Conservation (phyloP, 1,139 yeast genomes). For the Taphrina flavorubra region DNA sequence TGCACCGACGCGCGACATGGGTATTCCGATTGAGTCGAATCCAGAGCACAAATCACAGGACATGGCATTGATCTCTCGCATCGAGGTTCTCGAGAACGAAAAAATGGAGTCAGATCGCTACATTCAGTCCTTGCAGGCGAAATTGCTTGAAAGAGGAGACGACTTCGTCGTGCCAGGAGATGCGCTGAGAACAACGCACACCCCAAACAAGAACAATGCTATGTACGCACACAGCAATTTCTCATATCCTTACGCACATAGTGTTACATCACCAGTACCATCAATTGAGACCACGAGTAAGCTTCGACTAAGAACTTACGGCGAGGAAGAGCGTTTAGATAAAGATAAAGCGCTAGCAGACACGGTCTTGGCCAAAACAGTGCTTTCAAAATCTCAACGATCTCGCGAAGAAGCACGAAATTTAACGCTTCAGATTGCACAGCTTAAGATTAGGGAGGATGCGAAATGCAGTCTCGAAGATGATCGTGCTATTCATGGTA, state of each 20-base stretch:
- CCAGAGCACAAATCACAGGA: background rate
- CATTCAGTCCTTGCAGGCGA: slow-evolving; percentile 13
- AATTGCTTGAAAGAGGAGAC: background rate
- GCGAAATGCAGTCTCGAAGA: background rate
- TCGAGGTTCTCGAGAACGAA: slow-evolving; percentile 14
- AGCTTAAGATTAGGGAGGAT: slow-evolving; percentile 30
- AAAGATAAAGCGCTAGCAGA: slow-evolving; percentile 30
- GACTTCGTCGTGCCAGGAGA: background rate
- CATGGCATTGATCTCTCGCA: background rate
- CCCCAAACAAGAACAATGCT: background rate
- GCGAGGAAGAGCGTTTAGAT: slow-evolving; percentile 19
- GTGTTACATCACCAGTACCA: background rate
- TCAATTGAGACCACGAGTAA: background rate
- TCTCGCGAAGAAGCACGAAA: slow-evolving; percentile 39
- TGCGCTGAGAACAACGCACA: background rate
- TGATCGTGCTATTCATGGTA: background rate
- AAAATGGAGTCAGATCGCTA: slow-evolving; percentile 8
- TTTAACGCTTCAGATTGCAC: slow-evolving; percentile 25
- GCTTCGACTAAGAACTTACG: background rate
- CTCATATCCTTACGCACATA: background rate
- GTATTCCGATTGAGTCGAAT: background rate
- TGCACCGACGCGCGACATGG: background rate
- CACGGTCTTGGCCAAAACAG: slow-evolving; percentile 23
- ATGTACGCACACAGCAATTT: background rate
- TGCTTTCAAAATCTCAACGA: slow-evolving; percentile 24